Conservation (phyloP, 2,329 filamentous ascomycete genomes). For the Claviceps pazoutovae region DNA sequence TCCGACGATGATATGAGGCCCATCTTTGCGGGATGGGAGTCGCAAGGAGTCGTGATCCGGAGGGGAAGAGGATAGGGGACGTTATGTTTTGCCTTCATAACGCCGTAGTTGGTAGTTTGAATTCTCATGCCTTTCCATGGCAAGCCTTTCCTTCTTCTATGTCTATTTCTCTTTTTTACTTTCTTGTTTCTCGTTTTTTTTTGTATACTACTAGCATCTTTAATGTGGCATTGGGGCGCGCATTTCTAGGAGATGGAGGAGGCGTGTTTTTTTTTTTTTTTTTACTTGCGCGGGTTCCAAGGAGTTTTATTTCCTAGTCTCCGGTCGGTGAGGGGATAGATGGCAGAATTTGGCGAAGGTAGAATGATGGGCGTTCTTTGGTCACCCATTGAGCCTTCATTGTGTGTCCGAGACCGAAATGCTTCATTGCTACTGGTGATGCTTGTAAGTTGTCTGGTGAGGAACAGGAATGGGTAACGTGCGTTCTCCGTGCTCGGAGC, state of each 20-base stretch:
- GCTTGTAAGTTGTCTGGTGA: neutral
- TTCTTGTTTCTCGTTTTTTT: neutral
- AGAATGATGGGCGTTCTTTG: neutral
- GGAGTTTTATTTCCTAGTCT: neutral
- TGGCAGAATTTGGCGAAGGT: neutral
- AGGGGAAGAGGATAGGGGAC: neutral
- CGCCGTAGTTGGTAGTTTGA: neutral
- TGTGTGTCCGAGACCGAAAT: no score
- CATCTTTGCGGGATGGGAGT: no score
- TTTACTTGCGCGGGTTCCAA: neutral
- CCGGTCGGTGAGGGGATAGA: neutral
- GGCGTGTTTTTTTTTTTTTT: neutral
- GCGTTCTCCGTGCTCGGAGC: conserved; percentile 1
- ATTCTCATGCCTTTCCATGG: neutral
- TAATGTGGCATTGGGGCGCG: neutral
- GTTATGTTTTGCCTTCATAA: neutral
- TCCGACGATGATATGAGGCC: no score
- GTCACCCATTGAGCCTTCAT: neutral
- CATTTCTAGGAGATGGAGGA: neutral
- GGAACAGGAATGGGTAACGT: neutral
- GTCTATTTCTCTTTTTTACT: neutral
- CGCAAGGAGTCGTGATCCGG: no score
- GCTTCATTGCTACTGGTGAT: neutral
- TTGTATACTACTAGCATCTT: conserved; percentile 4
- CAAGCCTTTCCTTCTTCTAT: neutral